These are phyloP conservation scores for Trichomonascaceae sp. DNA, from an alignment of 1,139 yeast genomes.

Conservation along the genomic window DNA sequence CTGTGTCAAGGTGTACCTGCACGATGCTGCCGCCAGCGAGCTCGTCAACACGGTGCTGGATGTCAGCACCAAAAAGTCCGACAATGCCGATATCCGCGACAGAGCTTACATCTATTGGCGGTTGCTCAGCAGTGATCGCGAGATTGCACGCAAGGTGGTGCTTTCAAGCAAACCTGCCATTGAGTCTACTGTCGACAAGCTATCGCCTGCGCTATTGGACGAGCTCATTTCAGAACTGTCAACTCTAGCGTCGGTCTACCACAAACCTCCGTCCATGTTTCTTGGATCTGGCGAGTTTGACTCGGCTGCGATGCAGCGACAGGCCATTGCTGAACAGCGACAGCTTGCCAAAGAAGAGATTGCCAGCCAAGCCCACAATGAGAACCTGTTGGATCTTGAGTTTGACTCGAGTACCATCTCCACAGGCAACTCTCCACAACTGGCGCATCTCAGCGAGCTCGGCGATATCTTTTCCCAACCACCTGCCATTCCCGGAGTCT, in stretches of 20 bases:
- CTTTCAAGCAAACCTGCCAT: constrained; percentile 57
- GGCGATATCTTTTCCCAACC: constrained; percentile 21
- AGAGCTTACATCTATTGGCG: constrained; percentile 95
- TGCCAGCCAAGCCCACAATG: constrained; percentile 51
- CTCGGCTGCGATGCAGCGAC: constrained; percentile 32
- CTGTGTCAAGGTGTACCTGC: constrained; percentile 59
- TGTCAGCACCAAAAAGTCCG: constrained; percentile 65
- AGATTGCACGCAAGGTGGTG: constrained; percentile 37
- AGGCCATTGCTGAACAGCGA: constrained; percentile 64
- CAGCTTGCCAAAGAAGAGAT: constrained; percentile 69
- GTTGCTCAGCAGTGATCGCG: constrained; percentile 52
- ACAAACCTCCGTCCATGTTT: constrained; percentile 65
- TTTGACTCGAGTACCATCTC: constrained; percentile 25
- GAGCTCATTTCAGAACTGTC: constrained; percentile 66
- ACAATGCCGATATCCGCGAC: constrained; percentile 88
- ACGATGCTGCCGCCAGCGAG: constrained; percentile 24
- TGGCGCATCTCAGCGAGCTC: constrained; percentile 20
- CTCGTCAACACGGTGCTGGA: constrained; percentile 62
- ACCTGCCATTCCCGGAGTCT: constrained; percentile 7
- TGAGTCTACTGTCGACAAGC: constrained; percentile 54
- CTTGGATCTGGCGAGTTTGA: constrained; percentile 37
- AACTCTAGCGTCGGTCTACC: constrained; percentile 80
- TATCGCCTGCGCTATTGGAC: constrained; percentile 55
- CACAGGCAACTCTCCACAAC: constrained; percentile 12
- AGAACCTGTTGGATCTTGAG: constrained; percentile 77